Evolutionary conservation across 306 rosid genomes (phyloP), one percentile per base, ranked within the genome.

Genomic region (Lagenaria siceraria): DNA sequence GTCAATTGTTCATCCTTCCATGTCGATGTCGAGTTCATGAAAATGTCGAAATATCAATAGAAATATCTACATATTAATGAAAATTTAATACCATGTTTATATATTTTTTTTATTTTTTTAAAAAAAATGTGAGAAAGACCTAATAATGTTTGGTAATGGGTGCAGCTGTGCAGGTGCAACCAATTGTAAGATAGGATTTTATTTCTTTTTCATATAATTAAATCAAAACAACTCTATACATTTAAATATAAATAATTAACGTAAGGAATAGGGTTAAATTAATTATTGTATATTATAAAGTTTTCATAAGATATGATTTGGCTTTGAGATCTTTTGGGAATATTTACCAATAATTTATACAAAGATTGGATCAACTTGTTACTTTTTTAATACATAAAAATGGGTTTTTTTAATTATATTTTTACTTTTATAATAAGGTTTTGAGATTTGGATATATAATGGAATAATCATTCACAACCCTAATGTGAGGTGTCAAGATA

Each of bases 291-390:
- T 72, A 72, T 72, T 72, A 72, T 72, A 72, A 25, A 72, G 60
- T 49, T 73, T 51, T 51, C 9, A 51, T 29, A 73, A 73, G 77
- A 73, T 73, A 73, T 73, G 77, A 29, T 73, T 73, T 73, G 62
- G 77, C n/a, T 10, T 73, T 73, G 62, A 72, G 59, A 72, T 72
- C 76, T 72, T 69, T 48, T 72, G 76, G 22, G 77, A 73, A 49
- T 73, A 73, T 73, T 51, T 73, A 29, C 19, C 5, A 73, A 73
- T 73, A 52, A 73, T 33, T 72, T 72, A 51, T 13, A 7, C 22
- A 17, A 51, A 52, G 43, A 52, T 73, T 73, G 61, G 62, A 73
- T 51, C 77, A 73, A 73, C 62, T 52, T 49, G 43, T 49, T 11
- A 25, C 46, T 40, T 66, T 40, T 42, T 66, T 36, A 2, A 69